Conservation (phyloP, 306 rosid genomes). For the Gleditsia sinensis region DNA sequence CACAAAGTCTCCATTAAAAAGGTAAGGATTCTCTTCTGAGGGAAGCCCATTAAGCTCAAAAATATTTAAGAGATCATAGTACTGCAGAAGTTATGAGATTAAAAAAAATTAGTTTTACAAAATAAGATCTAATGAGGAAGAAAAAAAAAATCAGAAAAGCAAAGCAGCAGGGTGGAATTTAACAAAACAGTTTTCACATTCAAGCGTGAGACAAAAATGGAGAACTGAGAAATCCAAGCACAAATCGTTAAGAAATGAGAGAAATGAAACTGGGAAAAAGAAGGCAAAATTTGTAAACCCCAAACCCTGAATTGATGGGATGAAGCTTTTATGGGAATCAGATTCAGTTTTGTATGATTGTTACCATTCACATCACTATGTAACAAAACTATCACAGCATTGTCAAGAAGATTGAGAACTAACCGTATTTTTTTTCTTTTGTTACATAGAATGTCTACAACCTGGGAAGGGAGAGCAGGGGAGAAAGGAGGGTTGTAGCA, state of each 20-base stretch:
- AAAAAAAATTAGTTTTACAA: neutral
- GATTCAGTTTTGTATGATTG: neutral
- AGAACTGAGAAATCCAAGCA: neutral
- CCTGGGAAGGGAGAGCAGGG: too few species aligned
- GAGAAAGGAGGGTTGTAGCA: too few species aligned
- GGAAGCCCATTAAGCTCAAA: conserved; percentile 99
- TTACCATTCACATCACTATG: neutral
- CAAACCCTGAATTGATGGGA: neutral
- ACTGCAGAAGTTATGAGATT: conserved; percentile 58
- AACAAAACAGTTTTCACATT: neutral
- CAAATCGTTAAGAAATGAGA: neutral
- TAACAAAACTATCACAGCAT: neutral
- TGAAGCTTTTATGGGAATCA: neutral
- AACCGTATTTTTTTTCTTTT: too few species aligned
- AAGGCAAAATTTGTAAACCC: neutral
- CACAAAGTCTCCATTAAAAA: conserved; percentile 97
- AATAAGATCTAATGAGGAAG: neutral
- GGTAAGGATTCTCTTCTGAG: conserved; percentile 98
- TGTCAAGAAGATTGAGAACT: neutral
- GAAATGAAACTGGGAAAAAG: neutral
- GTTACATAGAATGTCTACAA: too few species aligned
- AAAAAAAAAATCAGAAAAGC: neutral
- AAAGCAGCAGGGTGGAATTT: neutral
- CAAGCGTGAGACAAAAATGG: neutral
- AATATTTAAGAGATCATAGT: conserved; percentile 88